Percentiles rank a stretch among this genome's conserved stretches.
phyloP scores from a whole-genome alignment of 805 yeast genomes.

The Sugiyamaella boreocaroliniensis region DNA sequence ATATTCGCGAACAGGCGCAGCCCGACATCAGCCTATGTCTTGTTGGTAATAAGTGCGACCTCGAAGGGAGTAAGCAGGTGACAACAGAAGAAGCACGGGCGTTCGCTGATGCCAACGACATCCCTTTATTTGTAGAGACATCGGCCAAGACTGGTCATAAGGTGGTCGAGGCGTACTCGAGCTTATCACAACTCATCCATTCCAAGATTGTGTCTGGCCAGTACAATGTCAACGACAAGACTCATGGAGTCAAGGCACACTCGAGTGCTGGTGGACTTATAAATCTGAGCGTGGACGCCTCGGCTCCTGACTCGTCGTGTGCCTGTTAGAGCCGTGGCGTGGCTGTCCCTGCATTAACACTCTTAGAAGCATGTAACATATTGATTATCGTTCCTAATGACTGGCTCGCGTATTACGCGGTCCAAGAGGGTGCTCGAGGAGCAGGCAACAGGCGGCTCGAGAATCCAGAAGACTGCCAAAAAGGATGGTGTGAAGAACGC shows the following conservation, averaged over 20 bases:
- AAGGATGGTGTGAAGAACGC: not conserved
- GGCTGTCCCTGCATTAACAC: not conserved
- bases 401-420: not conserved
- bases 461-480: not conserved
- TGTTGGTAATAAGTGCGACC: conserved; percentile 74
- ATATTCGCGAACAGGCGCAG: conserved; percentile 62
- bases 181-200: conserved; percentile 30
- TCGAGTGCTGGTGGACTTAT: conserved; percentile 11
- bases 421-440: not conserved
- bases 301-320: not conserved
- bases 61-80: conserved; percentile 33
- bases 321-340: not conserved
- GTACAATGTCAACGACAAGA: conserved; percentile 25
- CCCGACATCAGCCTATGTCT: conserved; percentile 65
- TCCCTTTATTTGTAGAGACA: conserved; percentile 41
- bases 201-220: conserved; percentile 27
- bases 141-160: conserved; percentile 63
- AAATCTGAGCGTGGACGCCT: conserved; percentile 15
- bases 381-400: not conserved
- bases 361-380: not conserved
- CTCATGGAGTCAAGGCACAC: conserved; percentile 24
- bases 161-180: conserved; percentile 39
- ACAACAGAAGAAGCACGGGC: conserved; percentile 30
- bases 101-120: conserved; percentile 44
- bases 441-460: not conserved